Evolutionary conservation across 768 basidiomycete genomes (phyloP).

Genomic region (Trametes punicea): DNA sequence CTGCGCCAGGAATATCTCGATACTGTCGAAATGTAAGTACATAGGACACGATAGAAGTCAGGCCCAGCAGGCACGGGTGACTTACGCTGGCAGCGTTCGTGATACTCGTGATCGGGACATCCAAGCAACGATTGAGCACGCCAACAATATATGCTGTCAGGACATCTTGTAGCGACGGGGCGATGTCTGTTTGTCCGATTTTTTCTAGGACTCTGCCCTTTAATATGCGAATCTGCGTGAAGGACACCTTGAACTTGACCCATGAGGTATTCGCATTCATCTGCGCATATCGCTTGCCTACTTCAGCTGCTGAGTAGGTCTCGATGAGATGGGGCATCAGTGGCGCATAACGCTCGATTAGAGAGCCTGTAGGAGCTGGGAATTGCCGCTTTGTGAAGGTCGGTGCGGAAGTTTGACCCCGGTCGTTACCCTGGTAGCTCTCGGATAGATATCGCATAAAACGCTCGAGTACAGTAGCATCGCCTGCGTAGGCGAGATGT

Average conservation of each 20-base stretch:
- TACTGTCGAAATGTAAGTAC: background rate
- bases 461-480: conserved; percentile 27
- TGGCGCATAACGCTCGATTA: conserved; percentile 18
- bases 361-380: conserved; percentile 15
- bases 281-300: conserved; percentile 13
- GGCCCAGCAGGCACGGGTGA: background rate
- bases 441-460: conserved; percentile 32
- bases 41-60: background rate
- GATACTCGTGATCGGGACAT: conserved; percentile 17
- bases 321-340: conserved; percentile 28
- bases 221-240: background rate
- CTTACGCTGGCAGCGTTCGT: conserved; percentile 32
- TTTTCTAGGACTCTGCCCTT: background rate
- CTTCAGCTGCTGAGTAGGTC: conserved; percentile 20
- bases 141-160: conserved; percentile 29
- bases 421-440: conserved; percentile 25
- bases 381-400: conserved; percentile 28
- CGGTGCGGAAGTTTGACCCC: conserved; percentile 17
- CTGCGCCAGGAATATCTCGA: conserved; percentile 12
- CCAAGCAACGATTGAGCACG: conserved; percentile 21
- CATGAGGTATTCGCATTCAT: conserved; percentile 1
- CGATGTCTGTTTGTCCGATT: background rate
- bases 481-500: conserved; percentile 30
- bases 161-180: conserved; percentile 31
- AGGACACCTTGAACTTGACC: conserved; percentile 4